Evolutionary conservation across 306 rosid species (phyloP).

Genomic region (Cicer arietinum): DNA sequence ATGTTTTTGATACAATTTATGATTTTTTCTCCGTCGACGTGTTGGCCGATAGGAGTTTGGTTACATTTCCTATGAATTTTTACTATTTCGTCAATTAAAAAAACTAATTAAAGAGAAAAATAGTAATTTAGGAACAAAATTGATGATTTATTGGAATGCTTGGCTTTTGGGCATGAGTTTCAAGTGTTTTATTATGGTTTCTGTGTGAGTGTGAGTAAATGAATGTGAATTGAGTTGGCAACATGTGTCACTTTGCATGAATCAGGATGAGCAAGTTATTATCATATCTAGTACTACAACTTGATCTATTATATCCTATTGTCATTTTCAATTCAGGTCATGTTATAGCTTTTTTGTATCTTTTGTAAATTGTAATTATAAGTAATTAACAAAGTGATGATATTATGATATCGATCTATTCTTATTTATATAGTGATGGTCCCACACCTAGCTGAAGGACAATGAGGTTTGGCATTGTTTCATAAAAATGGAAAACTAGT

Average conservation of each 20-base stretch:
- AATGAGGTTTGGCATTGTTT: not conserved
- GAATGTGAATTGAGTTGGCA: constrained; percentile 29
- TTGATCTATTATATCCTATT: constrained; percentile 9
- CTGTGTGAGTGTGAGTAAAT: not conserved
- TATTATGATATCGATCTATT: not conserved
- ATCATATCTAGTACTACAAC: not conserved
- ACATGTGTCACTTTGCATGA: constrained; percentile 24
- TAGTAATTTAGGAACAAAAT: too few species aligned
- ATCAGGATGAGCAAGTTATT: not conserved
- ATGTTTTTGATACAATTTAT: too few species aligned
- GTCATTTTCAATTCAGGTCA: not conserved
- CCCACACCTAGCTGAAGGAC: not conserved
- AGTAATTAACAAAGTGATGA: not conserved
- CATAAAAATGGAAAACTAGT: not conserved
- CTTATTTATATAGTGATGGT: not conserved
- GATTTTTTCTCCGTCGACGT: too few species aligned
- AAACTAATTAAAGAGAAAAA: too few species aligned
- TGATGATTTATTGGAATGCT: too few species aligned
- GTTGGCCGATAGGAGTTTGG: too few species aligned
- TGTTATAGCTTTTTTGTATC: not conserved
- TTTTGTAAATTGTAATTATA: not conserved
- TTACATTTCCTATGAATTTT: too few species aligned
- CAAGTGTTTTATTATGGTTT: too few species aligned
- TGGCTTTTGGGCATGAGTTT: too few species aligned
- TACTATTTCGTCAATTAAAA: too few species aligned